These are phyloP conservation scores for Sarocladium oryzae DNA, from an alignment of 2,329 filamentous ascomycete genomes.

Conservation along the genomic window DNA sequence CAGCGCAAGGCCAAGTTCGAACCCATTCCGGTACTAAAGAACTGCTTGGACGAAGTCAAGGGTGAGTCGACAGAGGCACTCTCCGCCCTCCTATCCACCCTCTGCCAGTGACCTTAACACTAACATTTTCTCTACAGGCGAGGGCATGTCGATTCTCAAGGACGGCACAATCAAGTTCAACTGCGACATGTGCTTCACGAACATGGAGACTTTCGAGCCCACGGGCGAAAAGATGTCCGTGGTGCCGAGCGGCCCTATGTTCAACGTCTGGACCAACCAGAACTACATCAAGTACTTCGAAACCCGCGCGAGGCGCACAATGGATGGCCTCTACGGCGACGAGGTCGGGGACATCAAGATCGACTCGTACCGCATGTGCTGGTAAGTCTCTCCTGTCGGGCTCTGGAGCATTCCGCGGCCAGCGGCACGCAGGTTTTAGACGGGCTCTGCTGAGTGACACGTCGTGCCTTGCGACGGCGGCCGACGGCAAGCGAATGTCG, in stretches of 20 bases:
- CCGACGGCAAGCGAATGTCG: neutral
- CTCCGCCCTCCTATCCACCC: neutral
- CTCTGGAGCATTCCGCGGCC: too few species aligned
- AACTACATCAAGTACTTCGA: conserved; percentile 36
- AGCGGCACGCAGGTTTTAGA: too few species aligned
- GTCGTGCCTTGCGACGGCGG: neutral
- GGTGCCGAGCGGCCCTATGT: conserved; percentile 35
- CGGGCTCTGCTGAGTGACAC: neutral
- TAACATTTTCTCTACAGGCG: too few species aligned
- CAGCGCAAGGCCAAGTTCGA: conserved; percentile 41
- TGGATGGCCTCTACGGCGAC: conserved; percentile 35
- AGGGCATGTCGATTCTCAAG: conserved; percentile 37
- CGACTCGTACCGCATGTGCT: conserved; percentile 39
- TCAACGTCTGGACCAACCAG: conserved; percentile 34
- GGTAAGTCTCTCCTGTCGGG: conserved; percentile 32
- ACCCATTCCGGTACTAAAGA: conserved; percentile 47
- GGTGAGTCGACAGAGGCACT: conserved; percentile 23
- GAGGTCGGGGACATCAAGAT: conserved; percentile 31
- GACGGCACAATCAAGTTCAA: conserved; percentile 55
- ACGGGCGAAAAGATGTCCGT: conserved; percentile 47
- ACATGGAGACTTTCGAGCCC: conserved; percentile 37
- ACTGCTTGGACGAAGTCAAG: conserved; percentile 33
- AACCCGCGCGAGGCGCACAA: conserved; percentile 32
- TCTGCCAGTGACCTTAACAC: too few species aligned
- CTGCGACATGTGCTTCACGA: conserved; percentile 52